Conservation (phyloP, 2,329 filamentous ascomycete genomes). For the Pestalotiopsis sp. region DNA sequence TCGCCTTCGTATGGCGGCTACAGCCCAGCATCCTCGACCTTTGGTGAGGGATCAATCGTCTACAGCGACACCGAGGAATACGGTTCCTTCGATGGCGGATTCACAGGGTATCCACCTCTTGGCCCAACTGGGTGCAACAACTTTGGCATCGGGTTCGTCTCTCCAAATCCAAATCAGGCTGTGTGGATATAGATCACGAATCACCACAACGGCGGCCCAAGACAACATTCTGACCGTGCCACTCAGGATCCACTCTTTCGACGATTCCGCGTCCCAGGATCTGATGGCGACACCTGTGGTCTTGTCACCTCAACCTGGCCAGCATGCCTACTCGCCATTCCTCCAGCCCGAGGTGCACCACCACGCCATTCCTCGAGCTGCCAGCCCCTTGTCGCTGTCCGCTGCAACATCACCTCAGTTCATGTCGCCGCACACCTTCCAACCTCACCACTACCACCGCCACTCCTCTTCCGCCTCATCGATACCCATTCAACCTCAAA, state of each 20-base stretch:
- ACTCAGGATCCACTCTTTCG: conserved; percentile 50
- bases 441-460: conserved; percentile 27
- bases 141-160: conserved; percentile 61
- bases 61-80: conserved; percentile 65
- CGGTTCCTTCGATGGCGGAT: conserved; percentile 46
- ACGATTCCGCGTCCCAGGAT: conserved; percentile 35
- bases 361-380: conserved; percentile 38
- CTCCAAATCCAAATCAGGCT: conserved; percentile 54
- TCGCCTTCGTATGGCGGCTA: conserved; percentile 61
- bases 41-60: conserved; percentile 58
- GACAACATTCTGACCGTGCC: conserved; percentile 54
- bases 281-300: conserved; percentile 18
- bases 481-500: conserved; percentile 32
- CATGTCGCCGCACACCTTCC: conserved; percentile 35
- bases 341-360: conserved; percentile 42
- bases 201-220: conserved; percentile 40
- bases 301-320: conserved; percentile 36
- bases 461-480: conserved; percentile 35
- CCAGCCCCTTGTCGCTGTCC: conserved; percentile 31
- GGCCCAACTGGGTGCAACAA: conserved; percentile 40
- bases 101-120: conserved; percentile 46
- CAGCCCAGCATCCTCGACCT: conserved; percentile 64
- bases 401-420: conserved; percentile 31
- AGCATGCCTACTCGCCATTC: conserved; percentile 44
- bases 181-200: conserved; percentile 55